Percentiles rank a stretch among this genome's conserved stretches.
Conservation (phyloP, 2,329 filamentous ascomycete genomes). For the Penicillium decumbens region DNA sequence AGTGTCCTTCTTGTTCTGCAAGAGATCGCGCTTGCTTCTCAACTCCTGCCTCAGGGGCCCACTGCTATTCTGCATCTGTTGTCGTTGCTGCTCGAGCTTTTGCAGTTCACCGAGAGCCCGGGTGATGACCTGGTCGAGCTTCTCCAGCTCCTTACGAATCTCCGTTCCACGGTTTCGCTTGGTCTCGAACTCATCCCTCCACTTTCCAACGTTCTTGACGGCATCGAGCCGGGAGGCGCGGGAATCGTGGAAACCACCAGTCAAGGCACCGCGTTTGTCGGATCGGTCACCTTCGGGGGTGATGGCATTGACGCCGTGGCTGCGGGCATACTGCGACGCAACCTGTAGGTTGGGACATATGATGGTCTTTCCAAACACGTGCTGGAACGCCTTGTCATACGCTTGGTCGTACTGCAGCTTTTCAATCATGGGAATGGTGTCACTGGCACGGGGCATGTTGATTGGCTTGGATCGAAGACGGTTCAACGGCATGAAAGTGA, state of each 20-base stretch:
- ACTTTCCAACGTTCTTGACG: constrained; percentile 68
- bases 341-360: constrained; percentile 86
- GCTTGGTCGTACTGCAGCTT: constrained; percentile 73
- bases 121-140: constrained; percentile 84
- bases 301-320: constrained; percentile 86
- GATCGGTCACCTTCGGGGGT: constrained; percentile 92
- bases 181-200: constrained; percentile 68
- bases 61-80: constrained; percentile 75
- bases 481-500: constrained; percentile 93
- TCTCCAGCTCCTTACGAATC: constrained; percentile 66
- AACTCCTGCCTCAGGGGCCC: constrained; percentile 74
- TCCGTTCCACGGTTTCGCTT: constrained; percentile 60
- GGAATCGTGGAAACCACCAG: constrained; percentile 87
- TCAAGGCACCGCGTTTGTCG: constrained; percentile 92
- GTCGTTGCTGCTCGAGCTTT: constrained; percentile 72
- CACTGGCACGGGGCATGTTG: constrained; percentile 78
- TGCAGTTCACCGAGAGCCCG: constrained; percentile 76
- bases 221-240: constrained; percentile 82
- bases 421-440: constrained; percentile 79
- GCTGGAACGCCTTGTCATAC: constrained; percentile 82
- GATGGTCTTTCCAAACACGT: constrained; percentile 93
- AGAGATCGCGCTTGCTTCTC: constrained; percentile 65
- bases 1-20: constrained; percentile 68
- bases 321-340: constrained; percentile 85
- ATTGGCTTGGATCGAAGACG: constrained; percentile 65